Percentiles rank a stretch among this genome's conserved stretches.
Conservation (phyloP, 2,329 filamentous ascomycete species). For the Aspergillus ruber region DNA sequence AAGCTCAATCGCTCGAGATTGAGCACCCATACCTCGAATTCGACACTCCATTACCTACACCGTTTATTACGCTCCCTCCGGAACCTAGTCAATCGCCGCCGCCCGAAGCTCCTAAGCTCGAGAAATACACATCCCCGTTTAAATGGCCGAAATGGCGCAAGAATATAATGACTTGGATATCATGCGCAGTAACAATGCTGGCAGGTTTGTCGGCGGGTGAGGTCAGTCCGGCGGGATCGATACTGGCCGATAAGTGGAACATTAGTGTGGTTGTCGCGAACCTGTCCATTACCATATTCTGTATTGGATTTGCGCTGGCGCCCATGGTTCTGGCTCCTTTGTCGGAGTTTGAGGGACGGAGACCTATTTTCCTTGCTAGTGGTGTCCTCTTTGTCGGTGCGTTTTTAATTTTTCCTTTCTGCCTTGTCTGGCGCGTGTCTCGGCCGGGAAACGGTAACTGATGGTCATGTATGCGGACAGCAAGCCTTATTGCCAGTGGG, state of each 20-base stretch:
- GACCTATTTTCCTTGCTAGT: conserved; percentile 71
- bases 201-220: conserved; percentile 77
- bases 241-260: conserved; percentile 61
- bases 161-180: conserved; percentile 62
- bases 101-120: conserved; percentile 59
- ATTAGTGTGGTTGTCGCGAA: conserved; percentile 61
- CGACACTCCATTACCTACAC: conserved; percentile 51
- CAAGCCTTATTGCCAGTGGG: conserved; percentile 66
- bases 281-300: conserved; percentile 75
- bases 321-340: conserved; percentile 87
- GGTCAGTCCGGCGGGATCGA: conserved; percentile 62
- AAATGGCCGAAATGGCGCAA: conserved; percentile 67
- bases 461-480: conserved; percentile 16
- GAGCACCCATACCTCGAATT: conserved; percentile 57
- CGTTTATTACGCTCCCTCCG: conserved; percentile 26
- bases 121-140: conserved; percentile 63
- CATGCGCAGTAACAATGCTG: conserved; percentile 67
- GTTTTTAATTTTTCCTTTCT: conserved; percentile 3
- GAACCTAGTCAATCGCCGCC: conserved; percentile 29
- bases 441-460: background rate
- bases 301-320: conserved; percentile 69
- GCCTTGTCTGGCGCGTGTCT: background rate
- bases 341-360: conserved; percentile 79
- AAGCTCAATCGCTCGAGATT: conserved; percentile 29
- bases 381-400: conserved; percentile 61